Percentiles rank a stretch among this genome's conserved stretches.
Evolutionary conservation across 306 rosid genomes (phyloP).

Genomic region (Hippophae rhamnoides): DNA sequence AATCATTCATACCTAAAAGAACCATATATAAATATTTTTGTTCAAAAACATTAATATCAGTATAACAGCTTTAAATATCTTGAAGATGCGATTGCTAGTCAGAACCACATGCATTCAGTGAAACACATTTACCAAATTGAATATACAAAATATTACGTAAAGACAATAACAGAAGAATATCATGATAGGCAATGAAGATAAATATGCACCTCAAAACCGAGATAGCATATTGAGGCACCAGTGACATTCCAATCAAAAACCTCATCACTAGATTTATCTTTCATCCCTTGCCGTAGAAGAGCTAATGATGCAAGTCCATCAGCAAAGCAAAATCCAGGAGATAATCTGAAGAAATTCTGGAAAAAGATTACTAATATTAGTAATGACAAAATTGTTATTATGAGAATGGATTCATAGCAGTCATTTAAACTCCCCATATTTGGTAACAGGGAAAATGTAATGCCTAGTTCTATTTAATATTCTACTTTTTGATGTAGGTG

Average conservation of each 20-base stretch:
- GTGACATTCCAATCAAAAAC: conserved; percentile 92
- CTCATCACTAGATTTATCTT: conserved; percentile 63
- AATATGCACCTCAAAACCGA: conserved; percentile 62
- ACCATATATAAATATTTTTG: too few species aligned
- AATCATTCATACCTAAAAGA: too few species aligned
- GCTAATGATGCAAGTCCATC: conserved; percentile 98
- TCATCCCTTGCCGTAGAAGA: conserved; percentile 95
- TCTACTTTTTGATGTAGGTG: too few species aligned
- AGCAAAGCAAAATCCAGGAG: conserved; percentile 96
- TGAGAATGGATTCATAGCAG: not conserved
- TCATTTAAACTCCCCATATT: too few species aligned
- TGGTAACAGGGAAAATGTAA: too few species aligned
- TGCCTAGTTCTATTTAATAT: too few species aligned
- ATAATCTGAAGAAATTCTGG: conserved; percentile 91
- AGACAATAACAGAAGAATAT: conserved; percentile 9
- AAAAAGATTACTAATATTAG: conserved; percentile 25
- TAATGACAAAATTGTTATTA: conserved; percentile 1
- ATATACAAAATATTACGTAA: conserved; percentile 16
- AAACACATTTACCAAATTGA: not conserved
- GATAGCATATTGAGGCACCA: conserved; percentile 89
- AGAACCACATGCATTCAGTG: not conserved
- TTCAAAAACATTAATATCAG: too few species aligned
- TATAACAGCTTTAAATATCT: too few species aligned
- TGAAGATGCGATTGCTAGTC: not conserved
- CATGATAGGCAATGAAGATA: not conserved